Conservation (phyloP, 768 basidiomycete genomes). For the Mycena filopes region DNA sequence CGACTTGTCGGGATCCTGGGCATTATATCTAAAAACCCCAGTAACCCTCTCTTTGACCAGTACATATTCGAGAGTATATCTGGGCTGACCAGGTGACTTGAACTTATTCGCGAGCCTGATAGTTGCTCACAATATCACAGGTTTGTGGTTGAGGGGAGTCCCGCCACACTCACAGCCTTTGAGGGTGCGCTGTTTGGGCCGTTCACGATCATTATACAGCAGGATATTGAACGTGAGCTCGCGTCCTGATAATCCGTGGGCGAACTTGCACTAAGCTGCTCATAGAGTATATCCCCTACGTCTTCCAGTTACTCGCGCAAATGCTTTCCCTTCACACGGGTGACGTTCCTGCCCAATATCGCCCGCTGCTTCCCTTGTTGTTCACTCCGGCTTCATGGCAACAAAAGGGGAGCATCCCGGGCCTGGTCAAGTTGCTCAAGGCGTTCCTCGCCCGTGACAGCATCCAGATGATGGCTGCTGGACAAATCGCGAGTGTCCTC, state of each 20-base stretch:
- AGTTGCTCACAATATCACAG: conserved; percentile 48
- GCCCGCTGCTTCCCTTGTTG: conserved; percentile 80
- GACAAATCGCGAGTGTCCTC: conserved; percentile 81
- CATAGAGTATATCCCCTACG: conserved; percentile 95
- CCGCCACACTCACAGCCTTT: conserved; percentile 75
- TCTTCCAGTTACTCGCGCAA: conserved; percentile 96
- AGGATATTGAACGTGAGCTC: conserved; percentile 89
- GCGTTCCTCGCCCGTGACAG: conserved; percentile 84
- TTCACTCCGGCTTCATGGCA: conserved; percentile 90
- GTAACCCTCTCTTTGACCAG: conserved; percentile 97
- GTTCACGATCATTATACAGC: conserved; percentile 87
- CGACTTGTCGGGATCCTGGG: conserved; percentile 88
- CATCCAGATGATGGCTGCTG: conserved; percentile 69
- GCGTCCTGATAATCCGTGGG: background rate
- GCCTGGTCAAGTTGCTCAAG: conserved; percentile 87
- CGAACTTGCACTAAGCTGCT: conserved; percentile 1
- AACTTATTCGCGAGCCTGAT: background rate
- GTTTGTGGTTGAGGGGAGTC: conserved; percentile 81
- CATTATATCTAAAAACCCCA: conserved; percentile 93
- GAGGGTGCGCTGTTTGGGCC: conserved; percentile 87
- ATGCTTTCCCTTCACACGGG: conserved; percentile 86
- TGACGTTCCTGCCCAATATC: conserved; percentile 81
- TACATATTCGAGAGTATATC: conserved; percentile 97
- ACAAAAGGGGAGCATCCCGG: conserved; percentile 94
- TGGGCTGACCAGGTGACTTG: conserved; percentile 84